Base-by-base conservation (phyloP, 768 basidiomycete genomes). In the Galerina sulciceps region DNA sequence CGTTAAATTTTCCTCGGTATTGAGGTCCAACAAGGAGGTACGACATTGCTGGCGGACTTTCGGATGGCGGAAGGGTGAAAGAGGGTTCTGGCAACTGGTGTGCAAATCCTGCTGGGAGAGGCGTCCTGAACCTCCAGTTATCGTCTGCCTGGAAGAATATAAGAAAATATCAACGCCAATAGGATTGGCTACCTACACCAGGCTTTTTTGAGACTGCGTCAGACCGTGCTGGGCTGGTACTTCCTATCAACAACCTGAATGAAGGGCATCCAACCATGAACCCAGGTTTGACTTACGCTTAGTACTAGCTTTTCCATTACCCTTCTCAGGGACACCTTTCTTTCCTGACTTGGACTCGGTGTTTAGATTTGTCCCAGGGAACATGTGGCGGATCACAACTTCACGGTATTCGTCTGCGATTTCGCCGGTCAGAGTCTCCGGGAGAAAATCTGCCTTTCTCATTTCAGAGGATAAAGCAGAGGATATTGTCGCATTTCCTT, bases 1-100 rank as follows among this genome's bases (percentile, higher is more conserved):
- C 86, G 59, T 94, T 82, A 67, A 98, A 96, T 71, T 91, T 93
- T 9, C 85, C 85, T 0, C 85, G 82, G 40, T 79, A 71, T 13
- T 76, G 78, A 3, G 85, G 84, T 0, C 85, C 85, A 41, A 84
- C 74, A 42, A 85, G 55, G 14, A 85, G 70, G 65, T 85, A 86
- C 3, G 78, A 81, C 35, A 84, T 60, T 0, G 82, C 77, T 3
- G 79, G 72, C 44, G 73, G 71, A 22, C 60, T 46, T n/a, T 65
- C 50, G 10, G 36, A 43, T 5, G 59, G 18, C 34, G 65, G 44
- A 36, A 61, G 51, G 26, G 55, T 51, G 40, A 55, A 54, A 13
- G 68, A 58, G 44, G 76, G 77, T 35, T 64, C 64, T 1, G 82
- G 81, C 0, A 82, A 68, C 55, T 77, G 79, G 3, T 62, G 57